phyloP scores from a whole-genome alignment of 495 filamentous ascomycete species.

The Penicillium nucicola region DNA sequence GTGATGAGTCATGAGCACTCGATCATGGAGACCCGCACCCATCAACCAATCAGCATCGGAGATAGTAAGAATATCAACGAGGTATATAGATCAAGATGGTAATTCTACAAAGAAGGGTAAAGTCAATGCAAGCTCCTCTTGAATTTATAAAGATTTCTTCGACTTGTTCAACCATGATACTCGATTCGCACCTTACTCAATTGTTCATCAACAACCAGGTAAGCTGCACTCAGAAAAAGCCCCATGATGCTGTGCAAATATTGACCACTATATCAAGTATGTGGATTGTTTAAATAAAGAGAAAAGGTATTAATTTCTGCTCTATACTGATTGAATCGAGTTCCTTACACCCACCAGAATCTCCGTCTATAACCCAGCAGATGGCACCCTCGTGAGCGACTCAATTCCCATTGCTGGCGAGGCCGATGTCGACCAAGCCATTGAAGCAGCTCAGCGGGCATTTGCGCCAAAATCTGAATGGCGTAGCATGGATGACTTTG shows the following conservation, averaged over 20 bases:
- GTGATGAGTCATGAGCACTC: no score
- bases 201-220: constrained; percentile 5
- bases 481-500: constrained; percentile 3
- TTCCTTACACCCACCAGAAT: not conserved
- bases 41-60: no score
- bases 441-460: constrained; percentile 11
- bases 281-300: constrained; percentile 1
- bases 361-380: constrained; percentile 13
- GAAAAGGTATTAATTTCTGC: constrained; percentile 1
- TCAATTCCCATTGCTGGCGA: constrained; percentile 9
- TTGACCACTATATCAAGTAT: constrained; percentile 3
- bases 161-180: not conserved
- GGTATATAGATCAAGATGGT: no score
- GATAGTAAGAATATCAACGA: no score
- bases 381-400: constrained; percentile 5
- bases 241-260: not conserved
- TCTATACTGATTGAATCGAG: not conserved
- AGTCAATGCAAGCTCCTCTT: no score
- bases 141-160: no score
- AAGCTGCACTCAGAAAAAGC: not conserved
- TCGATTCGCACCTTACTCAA: not conserved
- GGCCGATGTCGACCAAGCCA: constrained; percentile 12
- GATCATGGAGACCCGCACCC: no score
- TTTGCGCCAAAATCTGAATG: constrained; percentile 2
- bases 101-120: no score